These are phyloP conservation scores for Tetradesmus lagerheimii DNA, from an alignment of 139 green algal genomes.

Conservation along the genomic window DNA sequence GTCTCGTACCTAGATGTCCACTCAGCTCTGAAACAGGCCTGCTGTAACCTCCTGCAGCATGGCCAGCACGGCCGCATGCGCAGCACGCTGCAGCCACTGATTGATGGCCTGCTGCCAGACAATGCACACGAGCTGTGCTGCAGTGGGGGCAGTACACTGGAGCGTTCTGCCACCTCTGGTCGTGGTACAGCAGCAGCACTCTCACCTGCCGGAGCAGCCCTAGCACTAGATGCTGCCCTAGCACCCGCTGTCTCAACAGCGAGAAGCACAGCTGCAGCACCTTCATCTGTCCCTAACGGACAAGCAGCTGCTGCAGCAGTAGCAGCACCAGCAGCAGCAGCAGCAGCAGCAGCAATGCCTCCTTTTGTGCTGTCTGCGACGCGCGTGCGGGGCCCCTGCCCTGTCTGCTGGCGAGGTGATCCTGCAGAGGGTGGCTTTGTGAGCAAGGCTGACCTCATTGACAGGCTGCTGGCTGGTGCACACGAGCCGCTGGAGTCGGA, in stretches of 20 bases:
- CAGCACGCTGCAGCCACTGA: not conserved
- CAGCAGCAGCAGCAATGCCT: not conserved
- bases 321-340: not conserved
- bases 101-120: not conserved
- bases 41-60: not conserved
- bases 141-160: not conserved
- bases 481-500: slow-evolving; percentile 4
- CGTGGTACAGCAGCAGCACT: not conserved
- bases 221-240: not conserved
- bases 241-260: no score
- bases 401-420: not conserved
- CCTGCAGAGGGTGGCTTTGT: not conserved
- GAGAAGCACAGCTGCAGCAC: not conserved
- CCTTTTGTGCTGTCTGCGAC: not conserved
- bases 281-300: not conserved
- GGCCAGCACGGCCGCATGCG: not conserved
- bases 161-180: not conserved
- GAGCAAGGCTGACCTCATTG: slow-evolving; percentile 14
- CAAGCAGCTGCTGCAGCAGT: no score
- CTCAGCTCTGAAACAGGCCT: not conserved
- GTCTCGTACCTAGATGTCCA: not conserved
- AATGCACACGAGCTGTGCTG: slow-evolving; percentile 21
- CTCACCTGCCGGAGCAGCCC: not conserved
- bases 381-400: not conserved
- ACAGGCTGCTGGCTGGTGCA: not conserved